Percentiles rank a stretch among this genome's conserved stretches.
Conservation (phyloP, 2,329 filamentous ascomycete genomes). For the Trichoderma koningii region DNA sequence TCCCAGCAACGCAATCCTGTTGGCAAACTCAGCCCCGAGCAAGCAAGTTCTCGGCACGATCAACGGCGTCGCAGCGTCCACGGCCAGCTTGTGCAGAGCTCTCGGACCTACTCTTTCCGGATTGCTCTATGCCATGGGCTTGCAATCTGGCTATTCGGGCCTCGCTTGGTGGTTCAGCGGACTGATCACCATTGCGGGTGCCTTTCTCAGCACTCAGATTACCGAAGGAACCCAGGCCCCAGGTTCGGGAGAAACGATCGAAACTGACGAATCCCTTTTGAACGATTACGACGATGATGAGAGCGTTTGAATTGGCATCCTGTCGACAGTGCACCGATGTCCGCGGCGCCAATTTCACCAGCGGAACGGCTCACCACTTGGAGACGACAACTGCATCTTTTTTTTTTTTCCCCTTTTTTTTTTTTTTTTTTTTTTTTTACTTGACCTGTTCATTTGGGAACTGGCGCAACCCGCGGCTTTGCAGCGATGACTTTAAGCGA, state of each 20-base stretch:
- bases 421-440: neutral
- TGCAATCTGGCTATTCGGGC: constrained; percentile 79
- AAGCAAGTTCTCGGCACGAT: constrained; percentile 84
- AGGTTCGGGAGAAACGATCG: constrained; percentile 46
- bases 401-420: neutral
- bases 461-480: neutral
- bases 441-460: neutral
- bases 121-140: constrained; percentile 76
- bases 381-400: neutral
- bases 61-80: constrained; percentile 89
- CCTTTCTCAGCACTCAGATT: constrained; percentile 73
- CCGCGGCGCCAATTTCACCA: neutral
- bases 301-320: constrained; percentile 33
- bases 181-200: constrained; percentile 72
- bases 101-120: constrained; percentile 89
- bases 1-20: constrained; percentile 83
- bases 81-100: constrained; percentile 83
- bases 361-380: neutral
- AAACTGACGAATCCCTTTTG: constrained; percentile 39
- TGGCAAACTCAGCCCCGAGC: constrained; percentile 84
- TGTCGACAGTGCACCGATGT: neutral
- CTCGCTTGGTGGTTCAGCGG: constrained; percentile 93
- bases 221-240: constrained; percentile 60
- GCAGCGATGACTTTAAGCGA: neutral
- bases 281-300: constrained; percentile 40